phyloP scores from a whole-genome alignment of 225 moss, liverwort and hornwort genomes.

The Climacium dendroides region DNA sequence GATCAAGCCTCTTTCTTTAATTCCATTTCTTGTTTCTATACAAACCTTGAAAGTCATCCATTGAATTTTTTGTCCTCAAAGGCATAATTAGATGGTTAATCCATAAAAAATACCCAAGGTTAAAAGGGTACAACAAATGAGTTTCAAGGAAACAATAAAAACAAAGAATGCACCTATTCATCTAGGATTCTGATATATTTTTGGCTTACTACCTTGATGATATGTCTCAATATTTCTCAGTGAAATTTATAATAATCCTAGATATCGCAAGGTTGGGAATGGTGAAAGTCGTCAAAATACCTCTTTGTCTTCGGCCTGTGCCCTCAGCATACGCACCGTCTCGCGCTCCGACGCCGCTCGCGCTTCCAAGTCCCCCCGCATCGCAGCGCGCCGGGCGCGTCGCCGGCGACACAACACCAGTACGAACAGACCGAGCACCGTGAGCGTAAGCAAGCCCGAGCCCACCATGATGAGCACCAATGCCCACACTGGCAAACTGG shows the following conservation, averaged over 20 bases:
- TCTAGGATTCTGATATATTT: neutral
- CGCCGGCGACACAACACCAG: conserved; percentile 9
- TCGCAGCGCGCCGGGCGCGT: neutral
- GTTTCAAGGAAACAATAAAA: neutral
- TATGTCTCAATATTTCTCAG: neutral
- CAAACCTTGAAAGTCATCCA: neutral
- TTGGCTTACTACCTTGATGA: too few relatives aligned
- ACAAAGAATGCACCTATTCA: neutral
- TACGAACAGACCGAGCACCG: conserved; percentile 11
- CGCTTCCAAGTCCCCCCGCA: neutral
- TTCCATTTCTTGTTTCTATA: neutral
- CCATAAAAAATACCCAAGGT: rapidly evolving
- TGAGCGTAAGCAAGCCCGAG: conserved; percentile 11
- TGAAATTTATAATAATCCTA: too few relatives aligned
- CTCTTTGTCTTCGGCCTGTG: neutral
- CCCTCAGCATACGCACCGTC: neutral
- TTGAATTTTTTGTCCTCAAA: neutral
- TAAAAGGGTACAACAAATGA: neutral
- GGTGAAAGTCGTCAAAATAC: neutral
- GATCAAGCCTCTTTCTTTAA: neutral
- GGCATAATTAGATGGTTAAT: too few relatives aligned
- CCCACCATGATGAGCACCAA: conserved; percentile 14
- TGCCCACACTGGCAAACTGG: conserved; percentile 14
- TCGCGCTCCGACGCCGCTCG: neutral
- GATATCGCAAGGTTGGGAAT: neutral